Percentiles rank a stretch among this genome's conserved stretches.
Evolutionary conservation across 225 moss, liverwort and hornwort species (phyloP).

Genomic region (Asterella californica): DNA sequence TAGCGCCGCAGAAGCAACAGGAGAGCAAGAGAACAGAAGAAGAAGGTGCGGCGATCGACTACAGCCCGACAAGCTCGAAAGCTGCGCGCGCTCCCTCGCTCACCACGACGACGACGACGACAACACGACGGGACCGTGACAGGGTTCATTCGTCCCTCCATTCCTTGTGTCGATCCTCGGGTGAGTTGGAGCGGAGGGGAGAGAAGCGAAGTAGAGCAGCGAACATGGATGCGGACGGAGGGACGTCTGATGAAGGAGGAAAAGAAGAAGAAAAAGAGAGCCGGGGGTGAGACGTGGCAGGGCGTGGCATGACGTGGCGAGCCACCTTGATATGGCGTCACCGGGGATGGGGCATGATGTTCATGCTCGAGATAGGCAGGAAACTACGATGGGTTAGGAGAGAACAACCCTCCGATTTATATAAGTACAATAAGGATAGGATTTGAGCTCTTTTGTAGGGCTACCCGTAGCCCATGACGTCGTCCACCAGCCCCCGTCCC

Average conservation of each 20-base stretch:
- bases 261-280: background rate
- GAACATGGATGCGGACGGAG: background rate
- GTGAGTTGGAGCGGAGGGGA: background rate
- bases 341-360: slow-evolving; percentile 15
- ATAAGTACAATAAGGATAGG: background rate
- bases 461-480: slow-evolving; percentile 1
- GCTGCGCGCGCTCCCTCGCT: background rate
- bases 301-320: slow-evolving; percentile 23
- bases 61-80: background rate
- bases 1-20: background rate
- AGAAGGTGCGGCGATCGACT: background rate
- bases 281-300: slow-evolving; percentile 3
- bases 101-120: background rate
- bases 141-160: background rate
- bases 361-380: background rate
- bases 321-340: slow-evolving; percentile 19
- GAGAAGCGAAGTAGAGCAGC: background rate
- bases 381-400: background rate
- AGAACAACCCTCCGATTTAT: slow-evolving; percentile 2
- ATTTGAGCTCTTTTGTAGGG: background rate
- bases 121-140: background rate
- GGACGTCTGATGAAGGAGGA: background rate
- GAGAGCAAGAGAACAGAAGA: background rate
- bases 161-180: background rate
- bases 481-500: background rate